Conservation (phyloP, 345 rosid species). For the Boechera divaricarpa region DNA sequence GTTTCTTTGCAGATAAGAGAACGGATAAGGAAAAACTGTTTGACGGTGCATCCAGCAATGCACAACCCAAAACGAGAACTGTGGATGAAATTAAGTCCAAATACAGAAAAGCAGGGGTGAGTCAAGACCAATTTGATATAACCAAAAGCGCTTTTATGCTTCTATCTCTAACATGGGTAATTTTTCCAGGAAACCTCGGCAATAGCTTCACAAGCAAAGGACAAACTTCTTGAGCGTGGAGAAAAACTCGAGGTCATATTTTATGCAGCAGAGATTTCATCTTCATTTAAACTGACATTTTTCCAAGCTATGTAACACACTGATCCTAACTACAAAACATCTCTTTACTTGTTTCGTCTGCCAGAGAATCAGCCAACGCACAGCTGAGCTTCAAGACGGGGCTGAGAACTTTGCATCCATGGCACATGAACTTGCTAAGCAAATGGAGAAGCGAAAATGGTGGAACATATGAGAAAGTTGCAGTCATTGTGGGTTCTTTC, state of each 20-base stretch:
- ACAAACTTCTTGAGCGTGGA: constrained; percentile 72
- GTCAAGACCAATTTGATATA: constrained; percentile 12
- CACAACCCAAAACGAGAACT: constrained; percentile 70
- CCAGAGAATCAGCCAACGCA: constrained; percentile 69
- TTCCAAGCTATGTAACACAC: neutral
- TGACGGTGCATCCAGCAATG: constrained; percentile 63
- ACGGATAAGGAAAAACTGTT: constrained; percentile 67
- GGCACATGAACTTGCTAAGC: constrained; percentile 79
- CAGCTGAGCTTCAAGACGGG: constrained; percentile 77
- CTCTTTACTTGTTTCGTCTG: neutral
- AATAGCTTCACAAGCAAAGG: constrained; percentile 73
- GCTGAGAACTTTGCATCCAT: constrained; percentile 80
- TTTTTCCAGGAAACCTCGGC: constrained; percentile 69
- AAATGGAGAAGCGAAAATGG: constrained; percentile 93
- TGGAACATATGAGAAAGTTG: constrained; percentile 62
- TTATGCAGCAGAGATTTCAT: constrained; percentile 5
- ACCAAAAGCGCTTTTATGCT: neutral
- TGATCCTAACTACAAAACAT: constrained; percentile 34
- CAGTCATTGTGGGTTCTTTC: constrained; percentile 35
- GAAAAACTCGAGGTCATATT: constrained; percentile 78
- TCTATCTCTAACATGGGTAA: constrained; percentile 35
- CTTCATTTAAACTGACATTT: constrained; percentile 13
- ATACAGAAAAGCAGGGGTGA: constrained; percentile 72
- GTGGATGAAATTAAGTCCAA: constrained; percentile 86
- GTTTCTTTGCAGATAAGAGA: constrained; percentile 54